Base-by-base conservation (phyloP, 2,329 filamentous ascomycete species). In the Fusarium agapanthi region DNA sequence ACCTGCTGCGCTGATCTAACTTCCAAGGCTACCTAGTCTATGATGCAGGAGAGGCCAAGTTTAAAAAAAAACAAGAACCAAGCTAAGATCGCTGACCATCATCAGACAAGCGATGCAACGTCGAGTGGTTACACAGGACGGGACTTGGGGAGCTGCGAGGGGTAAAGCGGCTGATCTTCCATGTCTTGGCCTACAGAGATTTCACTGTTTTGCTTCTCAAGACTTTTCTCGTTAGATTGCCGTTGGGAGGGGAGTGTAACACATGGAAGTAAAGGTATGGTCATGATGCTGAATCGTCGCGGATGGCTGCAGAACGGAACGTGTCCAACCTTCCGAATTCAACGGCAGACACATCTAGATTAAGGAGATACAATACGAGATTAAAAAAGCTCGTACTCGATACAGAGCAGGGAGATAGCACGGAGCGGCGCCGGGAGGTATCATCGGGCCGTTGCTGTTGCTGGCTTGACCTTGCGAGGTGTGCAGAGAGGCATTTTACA, bases 71-170 rank as follows among this genome's bases (percentile, higher is more conserved):
- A 45, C 35, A 59, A 35, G 45, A 45, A 18, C 58, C 38, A 56
- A 44, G n/a, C 50, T 45, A 28, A 68, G 32, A 50, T 50, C 24
- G 38, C 56, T 47, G 43, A 41, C 61, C 32, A 53, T 34, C 20
- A 57, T n/a, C 43, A 44, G 35, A 30, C 56, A 44, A 38, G 35
- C 47, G 34, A 60, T 57, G 61, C 65, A 48, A 69, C 69, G 63
- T 59, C 32, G 43, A 50, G 30, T 13, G 40, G 70, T 64, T 67
- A 67, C 70, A 73, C 66, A 71, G 35, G 57, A 44, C 65, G 70
- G 69, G 64, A 72, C 69, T 70, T 72, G 69, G 53, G n/a, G 20
- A 47, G 51, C 61, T 73, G 70, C 66, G 69, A 73, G 70, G 70
- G 65, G 57, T 40, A 70, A 71, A 72, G 67, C 41, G 53, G 69